Base-by-base conservation (phyloP, 805 yeast species). In the Monosporozyma yasuniensis region DNA sequence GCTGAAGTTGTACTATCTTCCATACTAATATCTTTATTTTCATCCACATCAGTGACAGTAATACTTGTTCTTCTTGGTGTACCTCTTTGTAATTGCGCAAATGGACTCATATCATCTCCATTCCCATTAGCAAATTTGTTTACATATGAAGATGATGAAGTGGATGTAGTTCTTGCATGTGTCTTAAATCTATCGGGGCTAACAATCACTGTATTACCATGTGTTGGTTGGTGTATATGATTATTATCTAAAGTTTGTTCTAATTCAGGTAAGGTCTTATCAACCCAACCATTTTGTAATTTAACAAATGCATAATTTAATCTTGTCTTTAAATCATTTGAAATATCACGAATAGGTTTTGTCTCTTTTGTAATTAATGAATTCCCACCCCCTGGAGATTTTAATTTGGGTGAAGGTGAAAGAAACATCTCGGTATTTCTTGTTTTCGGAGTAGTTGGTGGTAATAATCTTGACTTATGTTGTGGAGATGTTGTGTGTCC, bases 261-360 rank as follows among this genome's bases (percentile, higher is more conserved):
- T 19, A 63, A 50, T 47, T 61, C 63, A 7, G 64, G 57, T 43
- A 63, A 48, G 14, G 63, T 61, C 46, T 60, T 60, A 32, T 61
- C 64, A 7, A 51, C 56, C 67, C 70, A 63, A 3, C 68, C 64
- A 41, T 64, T 59, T 47, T 70, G 70, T 47, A 68, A 59, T 54
- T 70, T 71, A 10, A 70, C 68, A 53, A 69, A 63, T 1, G 76
- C 76, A 55, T 71, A 70, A 49, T 68, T 70, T 14, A 72, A 55
- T 49, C 75, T 60, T 12, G 74, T 69, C 50, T 68, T 69, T 39
- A 72, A 58, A 50, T 67, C 67, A 21, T 68, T 63, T 0, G 75
- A 71, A 18, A 72, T 65, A 44, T 69, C 70, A 46, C 73, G 61
- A 12, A 71, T 71, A 10, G 74, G 74, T 38, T 70, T 70, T 18